Evolutionary conservation across 2,329 filamentous ascomycete genomes (phyloP).

Genomic region (Zymoseptoria crescenta): DNA sequence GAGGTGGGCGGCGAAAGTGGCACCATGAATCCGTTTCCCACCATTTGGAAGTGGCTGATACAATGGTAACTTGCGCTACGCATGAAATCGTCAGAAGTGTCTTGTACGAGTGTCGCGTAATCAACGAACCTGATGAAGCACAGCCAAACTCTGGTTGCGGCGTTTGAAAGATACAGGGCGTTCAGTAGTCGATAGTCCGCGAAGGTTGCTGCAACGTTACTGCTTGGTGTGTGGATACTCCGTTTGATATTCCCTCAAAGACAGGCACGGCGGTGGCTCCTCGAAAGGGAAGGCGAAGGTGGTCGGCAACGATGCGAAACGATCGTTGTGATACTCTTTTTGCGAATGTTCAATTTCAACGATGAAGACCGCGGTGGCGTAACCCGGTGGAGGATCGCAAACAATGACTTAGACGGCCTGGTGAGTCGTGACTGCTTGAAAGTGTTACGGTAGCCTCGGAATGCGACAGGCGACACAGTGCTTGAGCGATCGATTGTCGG

Average conservation of each 20-base stretch:
- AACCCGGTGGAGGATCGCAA: neutral
- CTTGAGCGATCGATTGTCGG: neutral
- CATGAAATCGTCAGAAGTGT: neutral
- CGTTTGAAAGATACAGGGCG: neutral
- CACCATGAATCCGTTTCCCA: slow-evolving; percentile 40
- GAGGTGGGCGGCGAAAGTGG: slow-evolving; percentile 44
- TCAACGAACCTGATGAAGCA: neutral
- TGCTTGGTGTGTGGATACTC: neutral
- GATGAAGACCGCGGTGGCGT: neutral
- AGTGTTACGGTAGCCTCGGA: neutral
- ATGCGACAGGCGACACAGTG: neutral
- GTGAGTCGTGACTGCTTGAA: neutral
- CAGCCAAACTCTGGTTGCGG: neutral
- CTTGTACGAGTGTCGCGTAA: neutral
- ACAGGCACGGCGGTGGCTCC: too few species aligned
- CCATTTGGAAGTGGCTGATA: slow-evolving; percentile 17
- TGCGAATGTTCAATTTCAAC: neutral
- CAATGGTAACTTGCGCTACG: neutral
- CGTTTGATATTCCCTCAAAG: too few species aligned
- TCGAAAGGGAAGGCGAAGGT: neutral
- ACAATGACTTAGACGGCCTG: neutral
- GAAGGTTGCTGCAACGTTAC: neutral
- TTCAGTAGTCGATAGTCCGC: neutral
- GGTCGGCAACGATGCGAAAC: neutral
- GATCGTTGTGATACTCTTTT: neutral